Percentiles rank a stretch among this genome's conserved stretches.
phyloP scores from a whole-genome alignment of 441 rosid genomes.

The Melastoma candidum region DNA sequence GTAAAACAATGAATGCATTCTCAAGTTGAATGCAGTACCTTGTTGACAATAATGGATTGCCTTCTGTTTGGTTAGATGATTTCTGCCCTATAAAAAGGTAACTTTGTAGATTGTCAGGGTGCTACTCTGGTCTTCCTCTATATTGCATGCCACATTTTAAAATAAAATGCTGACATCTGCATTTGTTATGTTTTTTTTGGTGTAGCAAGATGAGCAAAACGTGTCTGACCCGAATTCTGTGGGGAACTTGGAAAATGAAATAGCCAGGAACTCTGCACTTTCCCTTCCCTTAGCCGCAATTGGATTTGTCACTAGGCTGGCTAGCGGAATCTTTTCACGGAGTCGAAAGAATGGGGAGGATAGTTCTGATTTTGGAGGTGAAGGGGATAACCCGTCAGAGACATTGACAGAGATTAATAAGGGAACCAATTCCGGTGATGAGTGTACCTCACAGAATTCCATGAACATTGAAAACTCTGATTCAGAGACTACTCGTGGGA shows the following conservation, averaged over 20 bases:
- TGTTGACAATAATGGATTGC: no score
- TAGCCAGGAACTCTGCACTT: slow-evolving; percentile 62
- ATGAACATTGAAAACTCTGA: slow-evolving; percentile 25
- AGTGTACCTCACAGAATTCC: slow-evolving; percentile 36
- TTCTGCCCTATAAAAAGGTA: no score
- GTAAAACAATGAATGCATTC: no score
- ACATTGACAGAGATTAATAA: slow-evolving; percentile 19
- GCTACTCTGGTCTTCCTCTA: background rate
- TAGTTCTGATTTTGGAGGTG: slow-evolving; percentile 35
- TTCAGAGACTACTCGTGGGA: slow-evolving; percentile 23
- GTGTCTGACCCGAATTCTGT: slow-evolving; percentile 30
- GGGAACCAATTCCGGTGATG: slow-evolving; percentile 31
- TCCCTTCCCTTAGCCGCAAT: slow-evolving; percentile 64
- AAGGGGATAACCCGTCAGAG: slow-evolving; percentile 29
- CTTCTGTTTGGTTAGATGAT: no score
- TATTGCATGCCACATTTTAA: background rate
- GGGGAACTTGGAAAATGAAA: slow-evolving; percentile 30
- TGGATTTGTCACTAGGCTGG: slow-evolving; percentile 36
- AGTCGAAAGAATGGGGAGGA: slow-evolving; percentile 46
- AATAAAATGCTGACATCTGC: slow-evolving; percentile 6
- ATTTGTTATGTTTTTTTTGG: slow-evolving; percentile 26
- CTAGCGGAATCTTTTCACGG: slow-evolving; percentile 77
- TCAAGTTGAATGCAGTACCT: no score
- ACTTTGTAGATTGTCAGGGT: no score
- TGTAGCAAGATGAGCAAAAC: slow-evolving; percentile 25